phyloP scores from a whole-genome alignment of 164 flowering plant species.

The Pachysandra terminalis region DNA sequence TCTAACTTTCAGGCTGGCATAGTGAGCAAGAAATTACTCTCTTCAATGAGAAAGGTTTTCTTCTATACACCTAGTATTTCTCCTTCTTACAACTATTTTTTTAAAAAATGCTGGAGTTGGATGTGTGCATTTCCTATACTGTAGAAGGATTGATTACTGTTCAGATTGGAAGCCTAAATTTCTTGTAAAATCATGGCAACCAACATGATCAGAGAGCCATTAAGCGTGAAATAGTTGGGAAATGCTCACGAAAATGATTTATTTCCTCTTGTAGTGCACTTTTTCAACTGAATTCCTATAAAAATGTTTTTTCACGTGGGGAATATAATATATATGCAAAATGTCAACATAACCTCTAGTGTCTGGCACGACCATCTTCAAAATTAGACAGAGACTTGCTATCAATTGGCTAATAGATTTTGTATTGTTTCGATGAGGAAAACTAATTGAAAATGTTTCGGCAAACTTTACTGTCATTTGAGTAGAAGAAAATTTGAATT shows the following conservation, averaged over 20 bases:
- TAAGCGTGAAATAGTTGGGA: too few relatives aligned
- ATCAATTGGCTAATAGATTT: not conserved
- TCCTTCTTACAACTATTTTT: not conserved
- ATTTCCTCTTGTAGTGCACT: too few relatives aligned
- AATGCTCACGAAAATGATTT: too few relatives aligned
- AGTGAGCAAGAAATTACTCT: slow-evolving; percentile 61
- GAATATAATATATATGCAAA: not conserved
- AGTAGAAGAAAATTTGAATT: not conserved
- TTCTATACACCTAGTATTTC: not conserved
- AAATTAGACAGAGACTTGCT: too few relatives aligned
- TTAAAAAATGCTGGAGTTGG: not conserved
- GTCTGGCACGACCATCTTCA: not conserved
- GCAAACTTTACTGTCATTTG: not conserved
- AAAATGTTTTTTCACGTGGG: too few relatives aligned
- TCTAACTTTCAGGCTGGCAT: slow-evolving; percentile 59
- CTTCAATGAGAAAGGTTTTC: slow-evolving; percentile 89
- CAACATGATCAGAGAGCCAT: too few relatives aligned
- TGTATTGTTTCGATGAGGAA: not conserved
- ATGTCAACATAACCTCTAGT: too few relatives aligned
- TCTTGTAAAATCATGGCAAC: too few relatives aligned
- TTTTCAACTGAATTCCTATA: too few relatives aligned
- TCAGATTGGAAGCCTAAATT: too few relatives aligned
- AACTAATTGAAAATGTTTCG: not conserved
- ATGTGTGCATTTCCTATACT: too few relatives aligned
- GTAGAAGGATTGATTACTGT: too few relatives aligned